Conservation (phyloP, 2,329 filamentous ascomycete species). For the Venturiaceae sp. region DNA sequence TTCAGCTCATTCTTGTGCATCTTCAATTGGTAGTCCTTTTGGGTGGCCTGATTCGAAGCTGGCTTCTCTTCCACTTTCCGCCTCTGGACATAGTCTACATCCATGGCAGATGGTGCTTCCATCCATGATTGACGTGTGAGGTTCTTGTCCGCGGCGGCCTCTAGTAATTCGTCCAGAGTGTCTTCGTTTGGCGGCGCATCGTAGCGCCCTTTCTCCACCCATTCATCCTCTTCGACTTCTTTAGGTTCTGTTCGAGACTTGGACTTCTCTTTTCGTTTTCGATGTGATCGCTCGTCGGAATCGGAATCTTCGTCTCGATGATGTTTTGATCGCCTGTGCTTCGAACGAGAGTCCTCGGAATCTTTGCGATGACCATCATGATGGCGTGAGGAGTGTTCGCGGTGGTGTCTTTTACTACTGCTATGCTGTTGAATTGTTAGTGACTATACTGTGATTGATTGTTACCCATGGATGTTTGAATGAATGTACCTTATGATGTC, state of each 20-base stretch:
- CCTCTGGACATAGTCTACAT: slow-evolving; percentile 73
- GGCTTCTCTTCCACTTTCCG: slow-evolving; percentile 38
- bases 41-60: slow-evolving; percentile 34
- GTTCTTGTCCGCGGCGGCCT: slow-evolving; percentile 20
- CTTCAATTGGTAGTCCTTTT: slow-evolving; percentile 55
- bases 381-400: neutral
- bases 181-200: slow-evolving; percentile 30
- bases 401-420: slow-evolving; percentile 4
- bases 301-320: slow-evolving; percentile 34
- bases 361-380: neutral
- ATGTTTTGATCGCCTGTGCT: slow-evolving; percentile 19
- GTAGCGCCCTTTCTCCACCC: slow-evolving; percentile 32
- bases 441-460: neutral
- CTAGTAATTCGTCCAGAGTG: slow-evolving; percentile 31
- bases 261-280: slow-evolving; percentile 42
- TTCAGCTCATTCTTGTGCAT: slow-evolving; percentile 80
- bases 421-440: neutral
- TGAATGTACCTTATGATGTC: neutral
- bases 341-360: neutral
- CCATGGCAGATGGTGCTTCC: slow-evolving; percentile 72
- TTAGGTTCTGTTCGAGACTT: neutral
- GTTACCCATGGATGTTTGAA: no score
- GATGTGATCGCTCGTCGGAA: slow-evolving; percentile 36
- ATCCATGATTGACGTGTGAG: slow-evolving; percentile 84
- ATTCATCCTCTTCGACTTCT: slow-evolving; percentile 30